phyloP scores from a whole-genome alignment of 148 eudicot genomes.

The Silene conica region DNA sequence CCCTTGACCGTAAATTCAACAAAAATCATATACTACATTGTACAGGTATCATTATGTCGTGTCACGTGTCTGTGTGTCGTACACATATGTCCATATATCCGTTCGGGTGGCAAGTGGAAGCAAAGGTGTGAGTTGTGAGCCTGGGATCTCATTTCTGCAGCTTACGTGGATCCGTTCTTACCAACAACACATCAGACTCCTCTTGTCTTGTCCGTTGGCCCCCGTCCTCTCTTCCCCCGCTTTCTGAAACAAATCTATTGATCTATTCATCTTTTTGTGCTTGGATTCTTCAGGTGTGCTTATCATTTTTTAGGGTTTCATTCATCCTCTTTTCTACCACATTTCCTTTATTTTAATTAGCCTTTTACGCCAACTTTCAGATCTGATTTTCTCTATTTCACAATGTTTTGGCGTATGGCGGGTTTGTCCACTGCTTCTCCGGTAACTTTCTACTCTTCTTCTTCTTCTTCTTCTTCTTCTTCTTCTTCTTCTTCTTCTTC shows the following conservation, averaged over 20 bases:
- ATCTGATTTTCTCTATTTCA: constrained; percentile 33
- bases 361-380: constrained; percentile 16
- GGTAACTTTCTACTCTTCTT: constrained; percentile 28
- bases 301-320: neutral
- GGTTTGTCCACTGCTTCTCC: constrained; percentile 94
- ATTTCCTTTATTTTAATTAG: neutral
- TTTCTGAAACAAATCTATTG: neutral
- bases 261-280: neutral
- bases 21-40: too few relatives aligned
- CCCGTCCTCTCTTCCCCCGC: neutral
- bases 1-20: too few relatives aligned
- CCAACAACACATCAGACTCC: neutral
- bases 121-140: too few relatives aligned
- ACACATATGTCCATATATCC: too few relatives aligned
- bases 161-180: constrained; percentile 21
- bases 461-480: too few relatives aligned
- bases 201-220: neutral
- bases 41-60: too few relatives aligned
- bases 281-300: constrained; percentile 11
- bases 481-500: too few relatives aligned
- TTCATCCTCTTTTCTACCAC: too few relatives aligned
- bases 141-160: neutral
- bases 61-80: too few relatives aligned
- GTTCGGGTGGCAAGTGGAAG: too few relatives aligned
- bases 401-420: constrained; percentile 96